Percentiles rank a stretch among this genome's conserved stretches.
These are phyloP conservation scores for Marchantia paleacea DNA, from an alignment of 225 moss, liverwort and hornwort species.

Conservation along the genomic window DNA sequence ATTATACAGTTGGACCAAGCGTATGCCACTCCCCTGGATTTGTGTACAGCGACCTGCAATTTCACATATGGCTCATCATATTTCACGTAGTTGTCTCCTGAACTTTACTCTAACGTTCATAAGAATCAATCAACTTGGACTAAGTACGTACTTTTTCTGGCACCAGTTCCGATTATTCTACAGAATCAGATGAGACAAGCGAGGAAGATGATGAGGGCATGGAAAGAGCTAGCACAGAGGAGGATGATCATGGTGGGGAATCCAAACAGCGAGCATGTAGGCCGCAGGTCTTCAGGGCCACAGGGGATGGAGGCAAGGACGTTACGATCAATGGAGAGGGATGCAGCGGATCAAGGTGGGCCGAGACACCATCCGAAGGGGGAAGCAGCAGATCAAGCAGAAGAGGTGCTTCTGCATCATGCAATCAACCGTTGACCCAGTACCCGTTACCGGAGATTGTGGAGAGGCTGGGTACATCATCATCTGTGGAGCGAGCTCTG, in stretches of 20 bases:
- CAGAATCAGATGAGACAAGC: not conserved
- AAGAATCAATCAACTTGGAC: not conserved
- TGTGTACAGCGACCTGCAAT: not conserved
- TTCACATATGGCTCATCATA: not conserved
- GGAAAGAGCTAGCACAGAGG: not conserved
- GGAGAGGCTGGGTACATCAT: slow-evolving; percentile 13
- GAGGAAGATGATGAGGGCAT: not conserved
- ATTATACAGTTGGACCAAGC: not conserved
- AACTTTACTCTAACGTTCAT: not conserved
- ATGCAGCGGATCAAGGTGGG: not conserved
- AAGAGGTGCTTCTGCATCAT: not conserved
- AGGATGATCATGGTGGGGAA: not conserved
- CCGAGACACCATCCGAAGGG: not conserved
- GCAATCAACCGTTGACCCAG: not conserved
- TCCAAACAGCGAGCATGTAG: not conserved
- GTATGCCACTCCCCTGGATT: not conserved
- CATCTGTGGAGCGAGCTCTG: not conserved
- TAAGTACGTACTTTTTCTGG: not conserved
- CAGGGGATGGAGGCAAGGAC: not conserved
- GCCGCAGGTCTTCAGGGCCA: not conserved
- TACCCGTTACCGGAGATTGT: not conserved
- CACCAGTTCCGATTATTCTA: slow-evolving; percentile 12
- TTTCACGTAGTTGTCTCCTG: not conserved
- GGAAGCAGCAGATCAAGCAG: not conserved
- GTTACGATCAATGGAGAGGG: not conserved